phyloP scores from a whole-genome alignment of 2,329 filamentous ascomycete genomes.

The Neonectria coccinea region DNA sequence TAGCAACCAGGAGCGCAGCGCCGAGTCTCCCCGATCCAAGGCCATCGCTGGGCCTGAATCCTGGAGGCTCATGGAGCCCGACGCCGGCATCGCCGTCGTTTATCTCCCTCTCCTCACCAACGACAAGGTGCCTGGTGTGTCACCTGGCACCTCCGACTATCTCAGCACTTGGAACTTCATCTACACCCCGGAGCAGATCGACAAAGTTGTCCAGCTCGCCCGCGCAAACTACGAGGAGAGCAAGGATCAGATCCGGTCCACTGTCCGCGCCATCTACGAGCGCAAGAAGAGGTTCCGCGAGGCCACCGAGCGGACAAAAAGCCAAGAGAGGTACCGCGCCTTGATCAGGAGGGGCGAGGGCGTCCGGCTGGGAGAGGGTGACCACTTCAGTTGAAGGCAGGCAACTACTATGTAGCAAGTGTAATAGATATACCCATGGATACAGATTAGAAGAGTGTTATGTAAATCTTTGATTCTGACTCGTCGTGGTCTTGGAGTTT shows the following conservation, averaged over 20 bases:
- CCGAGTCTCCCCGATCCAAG: constrained; percentile 63
- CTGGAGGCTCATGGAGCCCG: constrained; percentile 75
- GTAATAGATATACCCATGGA: constrained; percentile 32
- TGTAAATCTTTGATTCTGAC: constrained; percentile 41
- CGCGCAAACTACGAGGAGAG: constrained; percentile 89
- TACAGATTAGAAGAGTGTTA: constrained; percentile 46
- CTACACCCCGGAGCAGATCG: constrained; percentile 91
- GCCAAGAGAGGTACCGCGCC: constrained; percentile 57
- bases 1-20: constrained; percentile 77
- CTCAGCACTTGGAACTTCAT: constrained; percentile 99
- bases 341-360: constrained; percentile 62
- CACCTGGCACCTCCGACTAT: constrained; percentile 85
- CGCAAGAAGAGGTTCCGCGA: constrained; percentile 80
- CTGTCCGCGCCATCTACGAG: constrained; percentile 91
- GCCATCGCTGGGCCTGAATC: constrained; percentile 72
- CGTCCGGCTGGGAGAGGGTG: constrained; percentile 70
- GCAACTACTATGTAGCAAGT: background rate
- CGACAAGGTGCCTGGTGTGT: constrained; percentile 80
- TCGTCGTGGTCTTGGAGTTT: constrained; percentile 42
- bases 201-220: constrained; percentile 84
- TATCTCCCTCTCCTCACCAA: constrained; percentile 94
- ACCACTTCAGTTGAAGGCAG: constrained; percentile 68
- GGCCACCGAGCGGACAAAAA: constrained; percentile 59
- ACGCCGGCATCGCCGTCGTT: constrained; percentile 88
- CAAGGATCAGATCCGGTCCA: constrained; percentile 78